Percentiles rank a stretch among this genome's conserved stretches.
Conservation (phyloP, 140 eudicot genomes). For the Anethum foeniculum region DNA sequence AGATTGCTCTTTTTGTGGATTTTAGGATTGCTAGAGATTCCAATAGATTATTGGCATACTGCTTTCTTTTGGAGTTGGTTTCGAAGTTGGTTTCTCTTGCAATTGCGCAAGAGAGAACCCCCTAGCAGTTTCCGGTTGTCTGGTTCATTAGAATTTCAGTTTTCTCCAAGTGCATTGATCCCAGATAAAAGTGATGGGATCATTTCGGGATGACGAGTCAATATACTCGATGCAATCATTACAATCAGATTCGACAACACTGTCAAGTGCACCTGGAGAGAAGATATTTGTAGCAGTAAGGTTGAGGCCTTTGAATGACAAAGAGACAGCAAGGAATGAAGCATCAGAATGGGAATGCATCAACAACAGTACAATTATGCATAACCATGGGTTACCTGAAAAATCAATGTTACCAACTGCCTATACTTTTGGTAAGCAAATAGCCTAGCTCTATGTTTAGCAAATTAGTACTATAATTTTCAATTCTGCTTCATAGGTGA, state of each 20-base stretch:
- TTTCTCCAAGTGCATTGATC: constrained; percentile 34
- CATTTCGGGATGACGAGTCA: constrained; percentile 41
- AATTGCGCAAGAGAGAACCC: constrained; percentile 19
- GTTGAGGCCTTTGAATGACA: constrained; percentile 73
- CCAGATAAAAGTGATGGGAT: constrained; percentile 41
- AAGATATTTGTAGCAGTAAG: constrained; percentile 77
- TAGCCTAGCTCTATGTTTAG: not conserved
- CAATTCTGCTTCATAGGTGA: not conserved
- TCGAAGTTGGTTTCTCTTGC: constrained; percentile 24
- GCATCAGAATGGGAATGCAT: constrained; percentile 72
- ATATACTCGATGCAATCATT: constrained; percentile 5
- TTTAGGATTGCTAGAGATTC: not conserved
- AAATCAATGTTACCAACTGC: constrained; percentile 55
- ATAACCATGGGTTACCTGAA: constrained; percentile 47
- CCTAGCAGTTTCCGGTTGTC: constrained; percentile 5
- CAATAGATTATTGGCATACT: not conserved
- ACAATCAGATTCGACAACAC: constrained; percentile 21
- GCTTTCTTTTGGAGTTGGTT: not conserved
- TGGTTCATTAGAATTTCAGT: constrained; percentile 11
- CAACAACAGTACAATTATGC: constrained; percentile 50
- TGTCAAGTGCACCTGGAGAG: constrained; percentile 53
- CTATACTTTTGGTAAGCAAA: constrained; percentile 55
- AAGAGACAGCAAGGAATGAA: constrained; percentile 53
- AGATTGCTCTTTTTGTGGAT: not conserved
- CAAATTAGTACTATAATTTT: not conserved